Conservation (phyloP, 208 protist species). For the Trypanosomatidae sp. region DNA sequence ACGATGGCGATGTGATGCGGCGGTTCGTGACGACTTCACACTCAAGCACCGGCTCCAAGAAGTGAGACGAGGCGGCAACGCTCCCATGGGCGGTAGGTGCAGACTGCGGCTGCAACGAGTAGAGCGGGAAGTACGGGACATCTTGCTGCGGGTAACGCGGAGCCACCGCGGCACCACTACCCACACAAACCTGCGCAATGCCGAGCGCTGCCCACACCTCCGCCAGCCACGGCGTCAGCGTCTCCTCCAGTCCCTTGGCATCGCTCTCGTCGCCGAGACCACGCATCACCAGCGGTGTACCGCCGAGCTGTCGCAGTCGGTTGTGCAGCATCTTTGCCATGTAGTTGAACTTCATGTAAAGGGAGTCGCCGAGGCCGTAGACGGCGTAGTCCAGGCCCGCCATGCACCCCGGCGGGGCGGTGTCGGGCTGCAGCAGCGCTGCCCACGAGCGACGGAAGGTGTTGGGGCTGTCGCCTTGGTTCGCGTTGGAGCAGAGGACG, state of each 20-base stretch:
- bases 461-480: conserved; percentile 82
- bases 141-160: conserved; percentile 17
- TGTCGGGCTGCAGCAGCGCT: conserved; percentile 40
- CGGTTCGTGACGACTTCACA: conserved; percentile 41
- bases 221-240: conserved; percentile 65
- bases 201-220: conserved; percentile 64
- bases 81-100: not conserved
- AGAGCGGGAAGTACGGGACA: conserved; percentile 30
- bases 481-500: conserved; percentile 77
- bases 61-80: not conserved
- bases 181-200: not conserved
- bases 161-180: not conserved
- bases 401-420: conserved; percentile 36
- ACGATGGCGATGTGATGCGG: conserved; percentile 53
- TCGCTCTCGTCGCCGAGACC: conserved; percentile 93
- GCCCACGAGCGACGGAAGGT: conserved; percentile 73
- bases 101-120: not conserved
- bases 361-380: conserved; percentile 90
- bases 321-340: conserved; percentile 94
- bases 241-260: conserved; percentile 70
- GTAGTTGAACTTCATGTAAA: conserved; percentile 92
- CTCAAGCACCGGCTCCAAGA: conserved; percentile 34
- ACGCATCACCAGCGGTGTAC: conserved; percentile 60
- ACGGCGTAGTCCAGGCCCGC: conserved; percentile 76
- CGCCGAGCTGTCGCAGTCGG: conserved; percentile 82